A percentile compares a stretch with the other conserved stretches of the same genome.
Conservation (phyloP, 306 rosid species). For the Citrullus mucosospermus region DNA sequence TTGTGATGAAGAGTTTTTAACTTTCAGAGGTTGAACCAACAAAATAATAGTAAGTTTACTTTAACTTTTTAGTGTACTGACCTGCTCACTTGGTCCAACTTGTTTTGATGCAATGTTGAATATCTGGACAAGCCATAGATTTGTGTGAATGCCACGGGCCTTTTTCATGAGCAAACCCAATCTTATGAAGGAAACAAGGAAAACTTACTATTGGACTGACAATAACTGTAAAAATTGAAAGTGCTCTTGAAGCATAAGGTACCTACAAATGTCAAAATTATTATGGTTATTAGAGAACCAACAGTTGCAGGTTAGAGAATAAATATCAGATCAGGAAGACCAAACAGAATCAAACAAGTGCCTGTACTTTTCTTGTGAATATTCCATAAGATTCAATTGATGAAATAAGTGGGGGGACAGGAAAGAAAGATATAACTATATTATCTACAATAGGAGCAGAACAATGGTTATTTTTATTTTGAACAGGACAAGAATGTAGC, state of each 20-base stretch:
- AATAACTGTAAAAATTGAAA: slow-evolving; percentile 27
- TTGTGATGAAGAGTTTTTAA: neutral
- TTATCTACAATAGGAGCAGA: neutral
- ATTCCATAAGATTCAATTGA: neutral
- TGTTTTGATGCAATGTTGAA: slow-evolving; percentile 79
- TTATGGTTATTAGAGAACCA: neutral
- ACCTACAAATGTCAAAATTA: slow-evolving; percentile 45
- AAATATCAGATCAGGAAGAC: neutral
- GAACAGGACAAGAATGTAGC: neutral
- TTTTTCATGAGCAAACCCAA: neutral
- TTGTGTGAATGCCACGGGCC: neutral
- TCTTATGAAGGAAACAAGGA: neutral
- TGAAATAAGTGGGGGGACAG: neutral
- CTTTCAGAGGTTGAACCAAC: neutral
- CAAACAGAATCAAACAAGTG: neutral
- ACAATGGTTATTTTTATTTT: neutral
- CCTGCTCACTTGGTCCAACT: slow-evolving; percentile 74
- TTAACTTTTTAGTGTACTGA: neutral
- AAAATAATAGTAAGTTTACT: neutral
- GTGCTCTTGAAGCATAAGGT: slow-evolving; percentile 53
- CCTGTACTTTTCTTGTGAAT: neutral
- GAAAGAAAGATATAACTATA: neutral
- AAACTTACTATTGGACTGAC: slow-evolving; percentile 62
- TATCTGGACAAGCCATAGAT: slow-evolving; percentile 27
- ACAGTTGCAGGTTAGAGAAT: neutral